Base-by-base conservation (phyloP, 305 asterid genomes). In the Fraxinus albicans region DNA sequence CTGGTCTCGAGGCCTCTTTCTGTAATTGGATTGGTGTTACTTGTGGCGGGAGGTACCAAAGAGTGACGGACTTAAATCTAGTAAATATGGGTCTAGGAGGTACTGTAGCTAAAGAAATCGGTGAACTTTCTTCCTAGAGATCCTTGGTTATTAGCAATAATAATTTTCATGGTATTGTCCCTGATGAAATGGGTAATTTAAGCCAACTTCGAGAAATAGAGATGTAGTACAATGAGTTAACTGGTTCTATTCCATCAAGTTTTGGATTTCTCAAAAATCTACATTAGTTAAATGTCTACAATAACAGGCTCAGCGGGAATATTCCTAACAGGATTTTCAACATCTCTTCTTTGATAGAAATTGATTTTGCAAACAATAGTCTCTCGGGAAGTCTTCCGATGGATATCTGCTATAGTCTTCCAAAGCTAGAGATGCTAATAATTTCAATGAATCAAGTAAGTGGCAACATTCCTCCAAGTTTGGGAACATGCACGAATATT, bases 61-160 rank as follows among this genome's bases (percentile, higher is more conserved):
- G 81, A 8, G 83, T 80, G 2, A 53, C 6, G 0, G 79, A 79
- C 4, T 31, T 73, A 25, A 27, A 80, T 55, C 86, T 79, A 10
- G 78, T 36, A 60, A n/a, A 53, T 44, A 67, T 70, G 63, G 72
- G 69, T 1, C 19, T 83, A 15, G 50, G 42, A 10, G 81, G 83
- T 5, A 83, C 86, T 15, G 78, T 86, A 3, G 15, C 83, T 5
- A 47, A 72, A 31, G 77, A 79, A 34, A 78, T 83, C 0, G 3
- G 13, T 8, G 47, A 9, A 8, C 13, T 40, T 10, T 40, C 47
- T 40, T 40, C 12, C 2, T 40, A 8, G 13, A 40, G 47, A 40
- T 31, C 34, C 34, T 40, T 40, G 47, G 12, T 40, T 40, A 8
- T 7, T 40, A 40, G 47, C 13, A 6, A 40, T 7, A 40, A 40